Evolutionary conservation across 148 eudicot species (phyloP).

Genomic region (Chenopodium album): DNA sequence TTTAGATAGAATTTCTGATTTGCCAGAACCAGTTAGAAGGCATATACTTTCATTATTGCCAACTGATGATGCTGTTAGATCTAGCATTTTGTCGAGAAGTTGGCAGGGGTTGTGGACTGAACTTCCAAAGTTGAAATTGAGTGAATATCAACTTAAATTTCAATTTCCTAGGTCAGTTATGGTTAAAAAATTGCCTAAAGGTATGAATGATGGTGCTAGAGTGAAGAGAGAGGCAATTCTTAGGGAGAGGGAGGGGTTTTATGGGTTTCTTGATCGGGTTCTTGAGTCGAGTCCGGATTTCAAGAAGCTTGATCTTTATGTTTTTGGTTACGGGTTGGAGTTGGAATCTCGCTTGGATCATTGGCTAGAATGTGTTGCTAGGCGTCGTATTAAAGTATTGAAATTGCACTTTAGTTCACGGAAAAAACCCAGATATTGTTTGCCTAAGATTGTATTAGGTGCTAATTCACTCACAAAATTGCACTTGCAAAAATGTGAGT

Average conservation of each 20-base stretch:
- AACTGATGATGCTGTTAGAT: background rate
- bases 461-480: constrained; percentile 11
- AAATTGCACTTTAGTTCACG: background rate
- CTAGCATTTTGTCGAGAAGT: constrained; percentile 17
- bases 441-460: constrained; percentile 11
- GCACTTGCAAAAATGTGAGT: constrained; percentile 1
- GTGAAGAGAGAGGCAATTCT: background rate
- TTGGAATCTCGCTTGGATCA: constrained; percentile 8
- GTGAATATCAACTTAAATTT: background rate
- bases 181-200: background rate
- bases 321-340: background rate
- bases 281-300: constrained; percentile 2
- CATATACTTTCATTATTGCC: constrained; percentile 3
- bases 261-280: constrained; percentile 15
- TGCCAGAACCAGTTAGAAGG: constrained; percentile 17
- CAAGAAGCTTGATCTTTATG: background rate
- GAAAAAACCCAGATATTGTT: background rate
- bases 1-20: constrained; percentile 13
- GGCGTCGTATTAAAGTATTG: background rate
- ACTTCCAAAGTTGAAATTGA: background rate
- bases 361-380: constrained; percentile 18
- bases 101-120: constrained; percentile 20
- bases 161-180: background rate
- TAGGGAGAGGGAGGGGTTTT: background rate
- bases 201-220: background rate